phyloP scores from a whole-genome alignment of 2,329 filamentous ascomycete genomes.

The Apiospora aurea region DNA sequence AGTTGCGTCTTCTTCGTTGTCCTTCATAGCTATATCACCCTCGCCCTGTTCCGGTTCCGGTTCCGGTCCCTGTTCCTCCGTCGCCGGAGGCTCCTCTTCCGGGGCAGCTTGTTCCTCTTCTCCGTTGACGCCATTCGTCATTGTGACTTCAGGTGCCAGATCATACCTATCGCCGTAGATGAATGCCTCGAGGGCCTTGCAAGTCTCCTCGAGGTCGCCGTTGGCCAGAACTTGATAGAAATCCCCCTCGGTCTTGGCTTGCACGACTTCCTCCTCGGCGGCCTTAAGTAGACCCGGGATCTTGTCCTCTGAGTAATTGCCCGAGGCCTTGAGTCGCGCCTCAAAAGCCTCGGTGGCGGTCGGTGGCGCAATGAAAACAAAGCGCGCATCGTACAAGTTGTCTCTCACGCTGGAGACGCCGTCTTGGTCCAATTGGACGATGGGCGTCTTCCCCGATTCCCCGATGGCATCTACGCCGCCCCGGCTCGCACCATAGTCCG shows the following conservation, averaged over 20 bases:
- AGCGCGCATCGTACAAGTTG: slow-evolving; percentile 62
- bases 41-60: not conserved
- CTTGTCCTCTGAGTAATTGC: slow-evolving; percentile 53
- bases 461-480: slow-evolving; percentile 59
- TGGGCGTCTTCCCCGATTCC: slow-evolving; percentile 64
- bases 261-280: slow-evolving; percentile 49
- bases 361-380: slow-evolving; percentile 59
- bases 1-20: not conserved
- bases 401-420: slow-evolving; percentile 61
- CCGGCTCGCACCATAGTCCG: slow-evolving; percentile 63
- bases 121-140: slow-evolving; percentile 31
- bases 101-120: slow-evolving; percentile 16
- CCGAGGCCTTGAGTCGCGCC: slow-evolving; percentile 49
- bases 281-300: slow-evolving; percentile 52
- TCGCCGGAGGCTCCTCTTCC: slow-evolving; percentile 29
- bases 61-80: slow-evolving; percentile 23
- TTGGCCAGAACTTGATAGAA: slow-evolving; percentile 60
- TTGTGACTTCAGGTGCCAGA: slow-evolving; percentile 30
- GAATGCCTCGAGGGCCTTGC: slow-evolving; percentile 56
- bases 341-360: slow-evolving; percentile 45
- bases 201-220: slow-evolving; percentile 57
- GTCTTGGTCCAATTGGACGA: slow-evolving; percentile 60
- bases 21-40: slow-evolving; percentile 21
- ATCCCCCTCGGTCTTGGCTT: slow-evolving; percentile 52
- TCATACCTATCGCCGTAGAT: slow-evolving; percentile 46